phyloP scores from a whole-genome alignment of 73 alveolate species.

The Urostyla sp. region DNA sequence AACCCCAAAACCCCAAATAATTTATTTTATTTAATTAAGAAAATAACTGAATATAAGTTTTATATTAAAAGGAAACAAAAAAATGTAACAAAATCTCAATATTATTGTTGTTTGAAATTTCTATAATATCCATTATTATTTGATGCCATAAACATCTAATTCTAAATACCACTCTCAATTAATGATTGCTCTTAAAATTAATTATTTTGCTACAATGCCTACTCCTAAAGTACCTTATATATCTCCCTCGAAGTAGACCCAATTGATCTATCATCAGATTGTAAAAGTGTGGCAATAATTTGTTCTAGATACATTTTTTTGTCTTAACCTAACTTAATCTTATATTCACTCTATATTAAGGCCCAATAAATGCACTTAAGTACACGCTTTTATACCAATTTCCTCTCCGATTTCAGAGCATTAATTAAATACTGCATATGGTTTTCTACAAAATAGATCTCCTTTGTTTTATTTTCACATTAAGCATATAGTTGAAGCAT shows the following conservation, averaged over 20 bases:
- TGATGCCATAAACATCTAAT: no score
- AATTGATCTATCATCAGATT: slow-evolving; percentile 55
- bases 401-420: slow-evolving; percentile 61
- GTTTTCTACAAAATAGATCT: slow-evolving; percentile 55
- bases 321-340: slow-evolving; percentile 35
- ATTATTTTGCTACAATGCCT: no score
- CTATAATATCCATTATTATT: no score
- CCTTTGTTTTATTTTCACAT: slow-evolving; percentile 36
- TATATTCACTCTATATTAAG: slow-evolving; percentile 55
- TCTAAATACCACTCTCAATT: no score
- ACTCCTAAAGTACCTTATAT: slow-evolving; percentile 17
- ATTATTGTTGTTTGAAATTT: no score
- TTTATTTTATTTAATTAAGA: no score
- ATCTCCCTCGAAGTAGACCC: slow-evolving; percentile 54
- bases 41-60: no score
- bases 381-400: slow-evolving; percentile 51
- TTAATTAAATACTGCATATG: slow-evolving; percentile 45
- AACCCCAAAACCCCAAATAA: no score
- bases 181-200: no score
- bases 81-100: no score
- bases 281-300: slow-evolving; percentile 10
- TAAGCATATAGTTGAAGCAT: slow-evolving; percentile 70
- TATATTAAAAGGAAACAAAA: no score
- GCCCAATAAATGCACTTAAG: slow-evolving; percentile 73
- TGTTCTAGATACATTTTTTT: slow-evolving; percentile 12